Conservation (phyloP, 2,329 filamentous ascomycete species). For the Fusarium foetens region DNA sequence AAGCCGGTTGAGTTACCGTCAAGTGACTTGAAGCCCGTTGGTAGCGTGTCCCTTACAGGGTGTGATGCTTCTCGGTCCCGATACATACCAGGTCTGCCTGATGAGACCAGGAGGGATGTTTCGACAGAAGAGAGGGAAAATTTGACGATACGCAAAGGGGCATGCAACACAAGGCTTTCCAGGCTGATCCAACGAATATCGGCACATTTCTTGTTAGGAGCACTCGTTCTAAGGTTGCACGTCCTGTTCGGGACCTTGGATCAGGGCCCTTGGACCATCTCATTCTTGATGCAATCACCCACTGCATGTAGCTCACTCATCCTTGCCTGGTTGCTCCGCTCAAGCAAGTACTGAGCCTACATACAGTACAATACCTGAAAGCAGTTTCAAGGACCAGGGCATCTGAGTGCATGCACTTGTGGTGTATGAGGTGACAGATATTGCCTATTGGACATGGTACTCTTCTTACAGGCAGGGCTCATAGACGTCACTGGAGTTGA, state of each 20-base stretch:
- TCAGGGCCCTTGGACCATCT: conserved; percentile 13
- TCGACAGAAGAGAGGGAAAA: conserved; percentile 25
- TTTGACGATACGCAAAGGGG: conserved; percentile 39
- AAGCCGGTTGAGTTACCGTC: conserved; percentile 41
- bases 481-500: conserved; percentile 19
- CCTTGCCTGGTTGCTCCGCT: conserved; percentile 26
- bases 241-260: conserved; percentile 24
- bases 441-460: conserved; percentile 12
- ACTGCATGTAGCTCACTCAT: conserved; percentile 9
- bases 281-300: conserved; percentile 16
- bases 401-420: conserved; percentile 26
- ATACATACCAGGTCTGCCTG: conserved; percentile 36
- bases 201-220: conserved; percentile 33
- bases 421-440: conserved; percentile 15
- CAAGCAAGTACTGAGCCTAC: conserved; percentile 21
- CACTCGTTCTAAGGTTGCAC: conserved; percentile 30
- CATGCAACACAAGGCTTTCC: conserved; percentile 27
- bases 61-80: conserved; percentile 36
- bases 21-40: conserved; percentile 41
- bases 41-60: conserved; percentile 39
- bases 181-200: conserved; percentile 27
- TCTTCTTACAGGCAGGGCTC: conserved; percentile 8
- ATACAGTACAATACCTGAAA: conserved; percentile 14
- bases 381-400: conserved; percentile 23
- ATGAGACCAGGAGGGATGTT: conserved; percentile 40